These are phyloP conservation scores for Tricholoma bakamatsutake DNA, from an alignment of 768 basidiomycete genomes.

Conservation along the genomic window DNA sequence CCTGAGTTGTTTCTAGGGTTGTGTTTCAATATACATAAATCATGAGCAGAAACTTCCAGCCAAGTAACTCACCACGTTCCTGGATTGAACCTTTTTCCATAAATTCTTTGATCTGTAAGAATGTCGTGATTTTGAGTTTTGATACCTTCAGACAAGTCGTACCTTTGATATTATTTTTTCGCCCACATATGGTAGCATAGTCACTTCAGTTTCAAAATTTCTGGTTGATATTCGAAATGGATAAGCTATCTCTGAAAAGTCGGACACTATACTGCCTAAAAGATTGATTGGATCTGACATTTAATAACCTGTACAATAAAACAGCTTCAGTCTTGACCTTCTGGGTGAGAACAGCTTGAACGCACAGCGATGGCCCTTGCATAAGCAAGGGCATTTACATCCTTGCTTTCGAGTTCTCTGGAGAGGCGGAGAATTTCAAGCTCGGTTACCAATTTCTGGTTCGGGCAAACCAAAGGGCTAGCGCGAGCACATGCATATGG, in stretches of 20 bases:
- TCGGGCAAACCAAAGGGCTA: constrained; percentile 63
- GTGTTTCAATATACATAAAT: neutral
- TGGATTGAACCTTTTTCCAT: constrained; percentile 45
- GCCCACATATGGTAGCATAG: constrained; percentile 43
- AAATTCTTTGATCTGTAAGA: constrained; percentile 56
- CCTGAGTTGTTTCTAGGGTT: constrained; percentile 37
- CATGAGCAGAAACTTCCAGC: neutral
- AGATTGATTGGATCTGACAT: constrained; percentile 23
- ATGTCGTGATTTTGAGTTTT: neutral
- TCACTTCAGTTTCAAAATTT: constrained; percentile 31
- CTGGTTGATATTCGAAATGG: constrained; percentile 35
- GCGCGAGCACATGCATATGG: constrained; percentile 56
- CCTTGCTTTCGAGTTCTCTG: constrained; percentile 62
- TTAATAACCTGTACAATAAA: constrained; percentile 36
- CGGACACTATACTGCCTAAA: neutral
- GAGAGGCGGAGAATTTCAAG: constrained; percentile 52
- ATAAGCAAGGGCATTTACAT: constrained; percentile 65
- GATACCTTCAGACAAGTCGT: neutral
- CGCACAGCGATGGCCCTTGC: constrained; percentile 65
- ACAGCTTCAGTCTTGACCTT: constrained; percentile 6
- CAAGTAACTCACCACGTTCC: constrained; percentile 47
- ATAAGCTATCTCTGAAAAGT: constrained; percentile 34
- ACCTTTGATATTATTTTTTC: constrained; percentile 48
- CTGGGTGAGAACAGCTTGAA: constrained; percentile 9
- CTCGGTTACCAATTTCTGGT: constrained; percentile 56